Evolutionary conservation across 805 yeast species (phyloP).

Genomic region (Nakazawaea laoshanensis): DNA sequence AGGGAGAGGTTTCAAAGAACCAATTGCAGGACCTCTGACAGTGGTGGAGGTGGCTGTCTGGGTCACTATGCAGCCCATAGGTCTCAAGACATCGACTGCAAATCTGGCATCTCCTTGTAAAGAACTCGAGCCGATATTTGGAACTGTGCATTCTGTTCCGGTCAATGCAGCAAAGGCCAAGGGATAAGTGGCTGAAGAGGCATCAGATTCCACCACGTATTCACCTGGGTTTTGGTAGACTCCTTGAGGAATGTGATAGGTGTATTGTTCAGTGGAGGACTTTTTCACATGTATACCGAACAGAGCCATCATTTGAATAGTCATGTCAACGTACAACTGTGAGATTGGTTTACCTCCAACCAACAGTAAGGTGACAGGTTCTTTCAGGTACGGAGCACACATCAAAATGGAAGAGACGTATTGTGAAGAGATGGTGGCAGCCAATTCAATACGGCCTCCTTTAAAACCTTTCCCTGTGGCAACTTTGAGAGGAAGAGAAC

Average conservation of each 20-base stretch:
- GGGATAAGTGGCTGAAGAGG: conserved; percentile 96
- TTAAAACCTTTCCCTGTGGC: conserved; percentile 60
- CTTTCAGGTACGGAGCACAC: conserved; percentile 95
- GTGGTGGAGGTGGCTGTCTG: conserved; percentile 86
- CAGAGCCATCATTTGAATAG: conserved; percentile 86
- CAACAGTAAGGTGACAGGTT: conserved; percentile 78
- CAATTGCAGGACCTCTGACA: conserved; percentile 79
- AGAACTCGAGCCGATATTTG: conserved; percentile 87
- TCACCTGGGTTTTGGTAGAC: conserved; percentile 71
- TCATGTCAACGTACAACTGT: conserved; percentile 94
- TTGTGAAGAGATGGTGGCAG: conserved; percentile 95
- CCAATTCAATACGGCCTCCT: conserved; percentile 90
- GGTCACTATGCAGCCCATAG: conserved; percentile 89
- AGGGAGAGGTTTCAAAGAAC: conserved; percentile 58
- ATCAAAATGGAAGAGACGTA: conserved; percentile 92
- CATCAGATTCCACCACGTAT: conserved; percentile 92
- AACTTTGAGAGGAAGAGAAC: conserved; percentile 80
- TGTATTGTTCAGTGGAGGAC: conserved; percentile 64
- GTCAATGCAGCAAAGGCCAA: conserved; percentile 95
- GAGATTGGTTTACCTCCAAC: conserved; percentile 98
- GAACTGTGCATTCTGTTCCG: conserved; percentile 86
- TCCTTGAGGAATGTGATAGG: conserved; percentile 87
- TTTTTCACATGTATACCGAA: conserved; percentile 76
- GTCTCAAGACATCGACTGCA: conserved; percentile 84
- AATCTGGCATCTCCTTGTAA: conserved; percentile 96